These are phyloP conservation scores for Knoxia roxburghii DNA, from an alignment of 257 asterid species.

Conservation along the genomic window DNA sequence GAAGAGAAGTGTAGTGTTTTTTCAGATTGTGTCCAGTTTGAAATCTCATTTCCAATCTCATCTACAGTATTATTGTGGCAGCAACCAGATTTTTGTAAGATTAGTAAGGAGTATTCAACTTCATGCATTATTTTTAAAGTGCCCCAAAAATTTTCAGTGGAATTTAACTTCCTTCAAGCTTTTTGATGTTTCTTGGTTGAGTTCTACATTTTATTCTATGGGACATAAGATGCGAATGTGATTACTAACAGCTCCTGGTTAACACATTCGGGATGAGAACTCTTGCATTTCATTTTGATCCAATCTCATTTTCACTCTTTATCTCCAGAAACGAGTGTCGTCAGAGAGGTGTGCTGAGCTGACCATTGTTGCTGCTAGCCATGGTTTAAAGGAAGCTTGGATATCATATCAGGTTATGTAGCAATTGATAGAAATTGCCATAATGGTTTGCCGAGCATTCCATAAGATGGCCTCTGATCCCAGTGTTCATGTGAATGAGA, in stretches of 20 bases:
- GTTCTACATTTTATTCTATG: no score
- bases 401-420: constrained; percentile 78
- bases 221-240: not conserved
- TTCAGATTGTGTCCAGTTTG: not conserved
- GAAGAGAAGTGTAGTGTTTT: not conserved
- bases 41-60: not conserved
- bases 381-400: constrained; percentile 97
- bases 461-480: not conserved
- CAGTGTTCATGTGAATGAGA: not conserved
- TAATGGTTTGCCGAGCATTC: not conserved
- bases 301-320: not conserved
- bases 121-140: no score
- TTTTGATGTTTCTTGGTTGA: not conserved
- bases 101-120: not conserved
- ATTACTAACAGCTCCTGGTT: not conserved
- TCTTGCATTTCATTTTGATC: not conserved
- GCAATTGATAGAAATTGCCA: not conserved
- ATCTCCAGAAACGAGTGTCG: constrained; percentile 70
- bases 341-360: constrained; percentile 96
- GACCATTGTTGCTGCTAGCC: constrained; percentile 89
- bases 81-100: no score
- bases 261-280: not conserved
- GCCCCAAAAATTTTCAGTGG: no score
- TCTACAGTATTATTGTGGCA: not conserved
- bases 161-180: not conserved